phyloP scores from a whole-genome alignment of 192 early-diverging fungal genomes.

The Podila epigama region DNA sequence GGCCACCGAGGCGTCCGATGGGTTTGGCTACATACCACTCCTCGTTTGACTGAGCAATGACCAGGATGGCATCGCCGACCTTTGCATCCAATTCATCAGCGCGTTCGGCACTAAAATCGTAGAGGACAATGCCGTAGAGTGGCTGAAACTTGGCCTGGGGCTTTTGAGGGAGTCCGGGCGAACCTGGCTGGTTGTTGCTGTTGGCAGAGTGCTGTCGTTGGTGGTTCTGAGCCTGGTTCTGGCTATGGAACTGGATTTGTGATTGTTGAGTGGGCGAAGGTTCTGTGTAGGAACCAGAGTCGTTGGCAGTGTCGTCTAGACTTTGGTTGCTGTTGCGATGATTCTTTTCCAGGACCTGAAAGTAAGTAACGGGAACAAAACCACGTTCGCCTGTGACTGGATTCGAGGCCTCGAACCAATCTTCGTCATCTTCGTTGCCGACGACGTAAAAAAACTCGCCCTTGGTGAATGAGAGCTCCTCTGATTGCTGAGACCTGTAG shows the following conservation, averaged over 20 bases:
- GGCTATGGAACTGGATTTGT: slow-evolving; percentile 4
- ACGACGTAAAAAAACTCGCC: slow-evolving; percentile 84
- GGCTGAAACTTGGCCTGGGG: slow-evolving; percentile 55
- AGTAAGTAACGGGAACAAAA: slow-evolving; percentile 73
- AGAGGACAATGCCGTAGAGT: slow-evolving; percentile 75
- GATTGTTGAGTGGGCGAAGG: slow-evolving; percentile 1
- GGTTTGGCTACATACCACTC: slow-evolving; percentile 86
- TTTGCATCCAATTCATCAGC: slow-evolving; percentile 75
- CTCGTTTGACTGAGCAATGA: slow-evolving; percentile 79
- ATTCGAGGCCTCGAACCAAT: slow-evolving; percentile 80
- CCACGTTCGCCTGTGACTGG: slow-evolving; percentile 75
- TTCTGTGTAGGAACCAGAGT: slow-evolving; percentile 21
- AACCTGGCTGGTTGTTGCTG: slow-evolving; percentile 6
- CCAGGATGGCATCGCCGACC: slow-evolving; percentile 74
- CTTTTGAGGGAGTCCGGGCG: slow-evolving; percentile 49
- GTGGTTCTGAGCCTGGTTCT: slow-evolving; percentile 9
- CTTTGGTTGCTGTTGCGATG: slow-evolving; percentile 51
- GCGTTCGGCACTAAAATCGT: slow-evolving; percentile 76
- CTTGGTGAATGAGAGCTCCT: slow-evolving; percentile 75
- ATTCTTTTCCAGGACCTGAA: slow-evolving; percentile 73
- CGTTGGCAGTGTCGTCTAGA: slow-evolving; percentile 34
- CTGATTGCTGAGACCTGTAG: slow-evolving; percentile 64
- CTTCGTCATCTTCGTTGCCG: slow-evolving; percentile 70
- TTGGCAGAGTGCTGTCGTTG: slow-evolving; percentile 22
- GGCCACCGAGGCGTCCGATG: slow-evolving; percentile 63